A percentile compares a stretch with the other conserved stretches of the same genome.
Conservation (phyloP, 1,284 basidiomycete genomes). For the Puccinia hordei region DNA sequence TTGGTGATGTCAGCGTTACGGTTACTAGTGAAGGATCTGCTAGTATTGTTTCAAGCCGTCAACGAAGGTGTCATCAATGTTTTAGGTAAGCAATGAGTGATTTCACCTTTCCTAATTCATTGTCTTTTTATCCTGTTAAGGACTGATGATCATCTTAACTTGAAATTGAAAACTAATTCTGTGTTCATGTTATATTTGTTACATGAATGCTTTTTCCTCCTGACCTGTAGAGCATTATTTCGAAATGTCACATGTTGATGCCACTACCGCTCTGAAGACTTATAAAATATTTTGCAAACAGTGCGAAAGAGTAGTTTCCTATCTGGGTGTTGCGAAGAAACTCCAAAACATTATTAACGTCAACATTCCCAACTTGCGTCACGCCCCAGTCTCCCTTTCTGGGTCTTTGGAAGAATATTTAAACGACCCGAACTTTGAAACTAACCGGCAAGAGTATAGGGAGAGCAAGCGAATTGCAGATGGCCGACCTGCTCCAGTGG, state of each 20-base stretch:
- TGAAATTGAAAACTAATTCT: neutral
- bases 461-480: constrained; percentile 78
- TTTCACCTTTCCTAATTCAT: neutral
- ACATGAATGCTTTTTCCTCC: neutral
- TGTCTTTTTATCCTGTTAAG: neutral
- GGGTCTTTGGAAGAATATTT: constrained; percentile 93
- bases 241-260: constrained; percentile 94
- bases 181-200: neutral
- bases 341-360: constrained; percentile 89
- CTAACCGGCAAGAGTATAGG: constrained; percentile 88
- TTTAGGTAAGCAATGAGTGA: constrained; percentile 67
- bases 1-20: constrained; percentile 85
- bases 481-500: constrained; percentile 60
- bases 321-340: constrained; percentile 86
- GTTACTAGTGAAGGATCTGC: constrained; percentile 94
- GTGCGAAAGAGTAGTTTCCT: constrained; percentile 91
- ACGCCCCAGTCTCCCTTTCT: constrained; percentile 91
- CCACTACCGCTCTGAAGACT: constrained; percentile 77
- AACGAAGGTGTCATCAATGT: constrained; percentile 99
- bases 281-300: constrained; percentile 95
- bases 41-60: constrained; percentile 91
- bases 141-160: neutral
- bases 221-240: constrained; percentile 84
- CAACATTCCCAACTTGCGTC: constrained; percentile 77
- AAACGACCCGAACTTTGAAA: constrained; percentile 91